Evolutionary conservation across 208 protist genomes (phyloP), one percentile per base, ranked within the genome.

Genomic region (Leptomonas seymouri): DNA sequence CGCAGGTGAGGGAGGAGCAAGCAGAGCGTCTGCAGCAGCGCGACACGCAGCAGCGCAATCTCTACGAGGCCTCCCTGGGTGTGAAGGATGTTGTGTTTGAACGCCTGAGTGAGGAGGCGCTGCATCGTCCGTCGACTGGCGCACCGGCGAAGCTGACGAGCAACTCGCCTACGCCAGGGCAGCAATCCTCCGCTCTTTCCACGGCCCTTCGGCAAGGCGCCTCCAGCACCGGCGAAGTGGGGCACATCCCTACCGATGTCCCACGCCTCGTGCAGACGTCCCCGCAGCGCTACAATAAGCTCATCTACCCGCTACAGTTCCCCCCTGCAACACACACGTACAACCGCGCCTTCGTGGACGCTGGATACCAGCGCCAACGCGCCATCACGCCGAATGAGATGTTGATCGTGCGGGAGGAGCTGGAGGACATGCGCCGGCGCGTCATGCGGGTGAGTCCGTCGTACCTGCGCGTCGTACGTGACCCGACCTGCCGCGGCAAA

Each of bases 51-150:
- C 90, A 95, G 74, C 78, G 73, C 15, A 51, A 83, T 53, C 64
- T 95, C 14, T 84, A 95, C 71, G 57, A 86, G 30, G 77, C 83
- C 23, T 82, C 85, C 2, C 81, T 95, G 14, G 74, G 76, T n/a
- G 63, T 95, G 39, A 91, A 93, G 61, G 90, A 95, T 56, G 84
- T 93, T 11, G 90, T 95, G 8, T 93, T 93, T 70, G 90, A 95
- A 68, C 90, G 90, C 0, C 61, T 95, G 25, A 93, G 87, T 54
- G 90, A 95, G 27, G 87, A 95, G 73, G 90, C 86, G 1, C 74
- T 95, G 39, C 87, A 93, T 71, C 84, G 84, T 15, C 87, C 87
- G 8, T 59, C 82, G 0, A 95, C 72, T 0, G 90, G 84, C n/a
- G 85, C 82, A 16, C 90, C 90, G 7, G 56, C 75, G 18, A 89